These are phyloP conservation scores for Xylaria grammica DNA, from an alignment of 495 filamentous ascomycete species.

Conservation along the genomic window DNA sequence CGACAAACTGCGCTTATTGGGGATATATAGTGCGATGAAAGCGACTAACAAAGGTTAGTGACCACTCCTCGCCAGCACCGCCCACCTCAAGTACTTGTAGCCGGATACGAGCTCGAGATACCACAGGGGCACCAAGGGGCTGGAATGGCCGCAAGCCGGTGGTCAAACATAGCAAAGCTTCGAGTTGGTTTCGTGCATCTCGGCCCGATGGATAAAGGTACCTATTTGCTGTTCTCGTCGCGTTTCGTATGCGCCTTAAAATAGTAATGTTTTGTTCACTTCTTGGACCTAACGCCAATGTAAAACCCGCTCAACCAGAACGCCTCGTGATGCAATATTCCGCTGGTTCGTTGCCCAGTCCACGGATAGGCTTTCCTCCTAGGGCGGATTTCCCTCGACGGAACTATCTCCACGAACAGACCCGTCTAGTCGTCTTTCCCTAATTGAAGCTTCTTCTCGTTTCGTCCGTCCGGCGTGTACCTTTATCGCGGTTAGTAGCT, in stretches of 20 bases:
- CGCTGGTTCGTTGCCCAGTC: neutral
- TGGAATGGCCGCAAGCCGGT: too few species aligned
- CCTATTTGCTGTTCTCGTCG: slow-evolving; percentile 1
- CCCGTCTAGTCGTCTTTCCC: slow-evolving; percentile 20
- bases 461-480: slow-evolving; percentile 59
- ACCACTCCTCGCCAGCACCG: neutral
- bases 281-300: slow-evolving; percentile 29
- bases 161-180: too few species aligned
- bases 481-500: slow-evolving; percentile 35
- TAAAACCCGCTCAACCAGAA: slow-evolving; percentile 30
- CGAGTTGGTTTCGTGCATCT: too few species aligned
- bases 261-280: neutral
- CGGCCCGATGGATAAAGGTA: too few species aligned
- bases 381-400: neutral
- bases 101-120: neutral
- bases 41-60: neutral
- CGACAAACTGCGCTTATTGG: neutral
- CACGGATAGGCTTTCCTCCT: neutral
- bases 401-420: too few species aligned
- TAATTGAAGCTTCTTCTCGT: slow-evolving; percentile 55
- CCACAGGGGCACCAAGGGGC: too few species aligned
- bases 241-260: neutral
- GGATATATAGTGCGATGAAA: neutral
- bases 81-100: neutral
- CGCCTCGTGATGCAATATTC: slow-evolving; percentile 37